Conservation (phyloP, 345 rosid genomes). For the Murraya koenigii region DNA sequence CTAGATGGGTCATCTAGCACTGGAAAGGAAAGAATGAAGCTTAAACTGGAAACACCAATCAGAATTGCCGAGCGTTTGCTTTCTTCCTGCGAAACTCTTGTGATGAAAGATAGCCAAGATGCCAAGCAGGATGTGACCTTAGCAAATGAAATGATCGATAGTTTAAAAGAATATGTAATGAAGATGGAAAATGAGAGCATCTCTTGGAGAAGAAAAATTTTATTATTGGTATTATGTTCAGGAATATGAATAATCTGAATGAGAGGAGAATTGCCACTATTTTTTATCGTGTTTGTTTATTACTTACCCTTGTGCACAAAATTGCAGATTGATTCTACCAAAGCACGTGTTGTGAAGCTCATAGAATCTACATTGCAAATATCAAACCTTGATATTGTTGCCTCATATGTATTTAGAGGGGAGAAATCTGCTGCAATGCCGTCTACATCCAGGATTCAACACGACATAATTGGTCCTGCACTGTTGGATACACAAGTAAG, state of each 20-base stretch:
- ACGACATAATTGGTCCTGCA: constrained; percentile 78
- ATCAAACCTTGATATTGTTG: constrained; percentile 76
- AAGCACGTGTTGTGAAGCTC: constrained; percentile 66
- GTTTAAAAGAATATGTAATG: constrained; percentile 45
- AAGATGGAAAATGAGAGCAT: constrained; percentile 85
- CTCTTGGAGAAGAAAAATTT: constrained; percentile 65
- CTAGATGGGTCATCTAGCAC: constrained; percentile 72
- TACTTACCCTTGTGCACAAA: constrained; percentile 19
- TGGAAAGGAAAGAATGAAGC: constrained; percentile 86
- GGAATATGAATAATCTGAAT: constrained; percentile 6
- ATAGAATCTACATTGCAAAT: constrained; percentile 70
- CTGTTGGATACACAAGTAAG: constrained; percentile 73
- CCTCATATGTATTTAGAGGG: constrained; percentile 56
- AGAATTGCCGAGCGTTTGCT: constrained; percentile 76
- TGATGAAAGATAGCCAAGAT: constrained; percentile 49
- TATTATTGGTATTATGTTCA: constrained; percentile 55
- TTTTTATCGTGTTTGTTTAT: constrained; percentile 20
- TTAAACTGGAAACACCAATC: constrained; percentile 91
- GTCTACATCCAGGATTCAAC: constrained; percentile 58
- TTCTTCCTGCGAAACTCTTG: constrained; percentile 62
- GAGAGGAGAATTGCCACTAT: constrained; percentile 14
- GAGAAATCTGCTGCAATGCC: constrained; percentile 47
- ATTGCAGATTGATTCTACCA: constrained; percentile 69
- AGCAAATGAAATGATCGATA: constrained; percentile 49
- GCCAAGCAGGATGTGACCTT: constrained; percentile 65